Conservation (phyloP, 192 early-diverging fungal genomes). For the Coemansia sp. region DNA sequence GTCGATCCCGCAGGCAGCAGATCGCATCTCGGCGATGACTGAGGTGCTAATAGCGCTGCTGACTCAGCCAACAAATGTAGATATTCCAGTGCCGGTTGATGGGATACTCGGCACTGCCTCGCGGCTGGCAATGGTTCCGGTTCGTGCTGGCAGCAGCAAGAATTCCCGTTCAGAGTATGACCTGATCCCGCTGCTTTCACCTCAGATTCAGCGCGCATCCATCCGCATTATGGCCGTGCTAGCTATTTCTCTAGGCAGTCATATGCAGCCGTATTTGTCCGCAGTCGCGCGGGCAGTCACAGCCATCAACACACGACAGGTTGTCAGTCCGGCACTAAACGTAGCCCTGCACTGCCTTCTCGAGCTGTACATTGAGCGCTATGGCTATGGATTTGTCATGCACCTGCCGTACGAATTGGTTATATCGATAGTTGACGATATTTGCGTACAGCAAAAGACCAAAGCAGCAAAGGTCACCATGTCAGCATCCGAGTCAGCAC, state of each 20-base stretch:
- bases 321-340: slow-evolving; percentile 22
- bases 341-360: slow-evolving; percentile 40
- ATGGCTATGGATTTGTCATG: slow-evolving; percentile 39
- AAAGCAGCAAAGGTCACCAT: neutral
- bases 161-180: slow-evolving; percentile 36
- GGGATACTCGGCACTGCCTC: slow-evolving; percentile 26
- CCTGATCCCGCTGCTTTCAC: slow-evolving; percentile 34
- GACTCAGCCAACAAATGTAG: slow-evolving; percentile 22
- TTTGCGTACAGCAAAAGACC: slow-evolving; percentile 18
- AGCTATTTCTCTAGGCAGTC: slow-evolving; percentile 27
- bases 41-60: slow-evolving; percentile 41
- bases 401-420: slow-evolving; percentile 44
- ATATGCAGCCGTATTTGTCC: slow-evolving; percentile 42
- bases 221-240: slow-evolving; percentile 42
- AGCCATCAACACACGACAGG: slow-evolving; percentile 21
- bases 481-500: neutral
- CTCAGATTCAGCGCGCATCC: slow-evolving; percentile 41
- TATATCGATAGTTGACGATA: slow-evolving; percentile 16
- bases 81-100: slow-evolving; percentile 34
- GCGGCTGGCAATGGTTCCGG: slow-evolving; percentile 30
- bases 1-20: slow-evolving; percentile 48
- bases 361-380: slow-evolving; percentile 36
- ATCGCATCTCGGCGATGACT: slow-evolving; percentile 39
- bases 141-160: slow-evolving; percentile 37
- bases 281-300: slow-evolving; percentile 30